A percentile compares a stretch with the other conserved stretches of the same genome.
These are phyloP conservation scores for Globisporangium recalcitrans DNA, from an alignment of 352 stramenopile genomes.

Conservation along the genomic window DNA sequence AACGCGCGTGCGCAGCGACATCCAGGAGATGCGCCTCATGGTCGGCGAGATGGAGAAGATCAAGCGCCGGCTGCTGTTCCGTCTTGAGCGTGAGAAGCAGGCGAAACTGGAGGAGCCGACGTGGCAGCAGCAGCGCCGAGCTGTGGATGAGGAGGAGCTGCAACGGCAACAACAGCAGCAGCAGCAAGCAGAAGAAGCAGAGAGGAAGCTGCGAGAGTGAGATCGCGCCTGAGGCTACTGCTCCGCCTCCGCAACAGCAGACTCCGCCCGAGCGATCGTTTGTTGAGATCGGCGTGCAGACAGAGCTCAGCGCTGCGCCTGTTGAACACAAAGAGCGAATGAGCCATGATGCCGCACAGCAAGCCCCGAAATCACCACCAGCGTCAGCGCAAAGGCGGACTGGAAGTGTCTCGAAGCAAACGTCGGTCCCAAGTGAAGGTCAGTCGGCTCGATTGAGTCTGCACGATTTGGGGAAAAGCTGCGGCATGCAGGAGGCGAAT, in stretches of 20 bases:
- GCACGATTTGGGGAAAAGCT: slow-evolving; percentile 36
- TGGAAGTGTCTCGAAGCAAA: neutral
- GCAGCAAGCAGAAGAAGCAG: neutral
- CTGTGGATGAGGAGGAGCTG: slow-evolving; percentile 13
- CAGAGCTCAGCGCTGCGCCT: neutral
- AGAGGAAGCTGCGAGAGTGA: neutral
- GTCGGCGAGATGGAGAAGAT: slow-evolving; percentile 58
- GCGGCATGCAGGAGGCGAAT: slow-evolving; percentile 14
- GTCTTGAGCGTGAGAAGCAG: slow-evolving; percentile 26
- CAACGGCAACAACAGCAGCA: slow-evolving; percentile 4
- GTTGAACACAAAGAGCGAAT: neutral
- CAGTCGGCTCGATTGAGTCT: slow-evolving; percentile 33
- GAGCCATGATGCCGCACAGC: neutral
- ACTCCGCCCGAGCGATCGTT: neutral
- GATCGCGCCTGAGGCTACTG: neutral
- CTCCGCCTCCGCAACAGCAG: neutral
- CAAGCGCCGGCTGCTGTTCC: slow-evolving; percentile 46
- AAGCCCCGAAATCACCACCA: neutral
- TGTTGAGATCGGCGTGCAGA: slow-evolving; percentile 15
- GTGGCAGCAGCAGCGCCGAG: slow-evolving; percentile 6
- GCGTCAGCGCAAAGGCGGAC: neutral
- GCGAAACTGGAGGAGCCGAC: slow-evolving; percentile 16
- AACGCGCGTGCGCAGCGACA: slow-evolving; percentile 28
- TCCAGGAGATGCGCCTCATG: slow-evolving; percentile 45
- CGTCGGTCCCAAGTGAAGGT: slow-evolving; percentile 5